phyloP scores from a whole-genome alignment of 768 basidiomycete genomes.

The Pleurotus pulmonarius region DNA sequence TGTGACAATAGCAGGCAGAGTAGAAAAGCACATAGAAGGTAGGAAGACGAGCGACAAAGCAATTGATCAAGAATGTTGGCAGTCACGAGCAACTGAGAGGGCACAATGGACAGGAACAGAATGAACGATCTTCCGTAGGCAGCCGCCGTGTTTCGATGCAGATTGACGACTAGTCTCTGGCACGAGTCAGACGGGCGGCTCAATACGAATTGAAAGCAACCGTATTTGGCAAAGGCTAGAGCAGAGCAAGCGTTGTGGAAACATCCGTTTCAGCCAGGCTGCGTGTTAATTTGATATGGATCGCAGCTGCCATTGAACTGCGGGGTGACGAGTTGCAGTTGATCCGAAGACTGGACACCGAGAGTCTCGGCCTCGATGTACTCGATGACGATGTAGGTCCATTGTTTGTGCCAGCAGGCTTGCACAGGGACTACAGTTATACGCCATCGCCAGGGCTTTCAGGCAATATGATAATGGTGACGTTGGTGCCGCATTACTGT shows the following conservation, averaged over 20 bases:
- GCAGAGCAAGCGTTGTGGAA: not conserved
- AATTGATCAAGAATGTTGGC: not conserved
- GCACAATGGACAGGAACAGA: not conserved
- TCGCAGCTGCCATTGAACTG: not conserved
- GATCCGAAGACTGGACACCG: not conserved
- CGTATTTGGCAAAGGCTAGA: not conserved
- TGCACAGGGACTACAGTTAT: slow-evolving; percentile 14
- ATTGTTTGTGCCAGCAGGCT: not conserved
- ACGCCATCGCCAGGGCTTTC: slow-evolving; percentile 13
- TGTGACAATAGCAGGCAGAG: no score
- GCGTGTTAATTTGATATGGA: not conserved
- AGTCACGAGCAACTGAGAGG: not conserved
- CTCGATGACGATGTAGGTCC: slow-evolving; percentile 8
- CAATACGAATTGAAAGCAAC: not conserved
- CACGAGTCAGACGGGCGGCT: not conserved
- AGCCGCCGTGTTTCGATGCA: no score
- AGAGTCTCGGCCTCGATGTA: slow-evolving; percentile 6
- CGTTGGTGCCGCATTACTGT: not conserved
- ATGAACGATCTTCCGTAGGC: not conserved
- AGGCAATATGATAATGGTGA: not conserved
- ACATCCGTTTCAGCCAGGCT: not conserved
- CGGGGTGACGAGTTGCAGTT: not conserved
- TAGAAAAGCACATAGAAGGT: not conserved
- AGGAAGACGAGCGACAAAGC: not conserved
- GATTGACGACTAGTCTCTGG: not conserved